A percentile compares a stretch with the other conserved stretches of the same genome.
These are phyloP conservation scores for Stenogyne calaminthoides DNA, from an alignment of 305 asterid species.

Conservation along the genomic window DNA sequence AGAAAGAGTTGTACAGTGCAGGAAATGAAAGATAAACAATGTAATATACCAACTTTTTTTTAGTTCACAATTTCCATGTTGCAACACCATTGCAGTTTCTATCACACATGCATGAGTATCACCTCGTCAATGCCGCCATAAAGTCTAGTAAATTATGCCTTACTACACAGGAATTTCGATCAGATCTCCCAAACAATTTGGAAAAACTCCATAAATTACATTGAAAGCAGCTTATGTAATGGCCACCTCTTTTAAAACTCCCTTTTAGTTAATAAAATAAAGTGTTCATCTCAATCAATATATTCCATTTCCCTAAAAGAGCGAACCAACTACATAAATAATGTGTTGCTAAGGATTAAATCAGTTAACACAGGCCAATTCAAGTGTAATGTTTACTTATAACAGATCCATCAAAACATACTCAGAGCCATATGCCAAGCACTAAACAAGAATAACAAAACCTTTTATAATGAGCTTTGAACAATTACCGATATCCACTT, in stretches of 20 bases:
- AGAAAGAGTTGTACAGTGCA: neutral
- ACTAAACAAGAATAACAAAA: neutral
- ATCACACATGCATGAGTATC: neutral
- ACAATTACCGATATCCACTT: constrained; percentile 8
- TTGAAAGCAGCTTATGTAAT: neutral
- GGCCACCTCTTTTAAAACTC: neutral
- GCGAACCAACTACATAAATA: neutral
- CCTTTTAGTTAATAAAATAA: neutral
- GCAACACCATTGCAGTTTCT: neutral
- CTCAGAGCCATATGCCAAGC: neutral
- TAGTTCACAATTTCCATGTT: neutral
- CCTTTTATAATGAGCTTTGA: neutral
- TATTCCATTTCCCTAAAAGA: neutral
- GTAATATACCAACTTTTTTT: neutral
- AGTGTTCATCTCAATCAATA: neutral
- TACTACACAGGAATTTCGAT: neutral
- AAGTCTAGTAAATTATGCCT: neutral
- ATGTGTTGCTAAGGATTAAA: neutral
- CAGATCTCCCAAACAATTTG: neutral
- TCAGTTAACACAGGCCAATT: neutral
- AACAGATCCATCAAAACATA: neutral
- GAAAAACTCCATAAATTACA: neutral
- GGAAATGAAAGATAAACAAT: neutral
- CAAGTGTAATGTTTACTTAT: neutral
- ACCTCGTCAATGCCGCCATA: too few species aligned